Percentiles rank a stretch among this genome's conserved stretches.
Evolutionary conservation across 2,329 filamentous ascomycete species (phyloP).

Genomic region (Herpotrichia juniperi): DNA sequence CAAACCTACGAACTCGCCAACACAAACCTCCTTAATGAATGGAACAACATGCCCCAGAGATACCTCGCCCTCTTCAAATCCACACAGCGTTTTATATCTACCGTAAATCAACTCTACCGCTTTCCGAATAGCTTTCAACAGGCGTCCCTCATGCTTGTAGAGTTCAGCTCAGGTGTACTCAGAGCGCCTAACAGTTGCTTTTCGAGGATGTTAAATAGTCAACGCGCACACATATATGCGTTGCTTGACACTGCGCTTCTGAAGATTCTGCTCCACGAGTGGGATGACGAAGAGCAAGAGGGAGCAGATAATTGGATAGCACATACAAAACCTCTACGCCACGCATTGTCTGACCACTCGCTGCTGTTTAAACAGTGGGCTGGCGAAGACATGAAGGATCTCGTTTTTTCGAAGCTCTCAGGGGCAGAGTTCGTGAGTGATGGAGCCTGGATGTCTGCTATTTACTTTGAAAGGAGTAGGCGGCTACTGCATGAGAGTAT

Average conservation of each 20-base stretch:
- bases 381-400: background rate
- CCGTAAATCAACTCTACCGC: background rate
- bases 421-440: background rate
- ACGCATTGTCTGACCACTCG: background rate
- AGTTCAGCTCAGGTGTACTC: conserved; percentile 5
- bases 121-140: background rate
- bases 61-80: background rate
- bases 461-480: conserved; percentile 8
- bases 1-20: too few species aligned
- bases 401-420: background rate
- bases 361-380: background rate
- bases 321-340: background rate
- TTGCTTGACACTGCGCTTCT: conserved; percentile 4
- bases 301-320: background rate
- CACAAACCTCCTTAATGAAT: background rate
- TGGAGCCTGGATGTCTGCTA: background rate
- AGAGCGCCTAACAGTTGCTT: background rate
- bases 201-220: conserved; percentile 7
- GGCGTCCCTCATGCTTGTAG: background rate
- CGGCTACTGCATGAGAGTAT: conserved; percentile 9
- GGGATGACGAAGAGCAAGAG: background rate
- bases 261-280: conserved; percentile 2
- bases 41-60: background rate
- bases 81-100: background rate
- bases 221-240: conserved; percentile 1